Base-by-base conservation (phyloP, 345 rosid species). In the Dipteronia dyeriana region DNA sequence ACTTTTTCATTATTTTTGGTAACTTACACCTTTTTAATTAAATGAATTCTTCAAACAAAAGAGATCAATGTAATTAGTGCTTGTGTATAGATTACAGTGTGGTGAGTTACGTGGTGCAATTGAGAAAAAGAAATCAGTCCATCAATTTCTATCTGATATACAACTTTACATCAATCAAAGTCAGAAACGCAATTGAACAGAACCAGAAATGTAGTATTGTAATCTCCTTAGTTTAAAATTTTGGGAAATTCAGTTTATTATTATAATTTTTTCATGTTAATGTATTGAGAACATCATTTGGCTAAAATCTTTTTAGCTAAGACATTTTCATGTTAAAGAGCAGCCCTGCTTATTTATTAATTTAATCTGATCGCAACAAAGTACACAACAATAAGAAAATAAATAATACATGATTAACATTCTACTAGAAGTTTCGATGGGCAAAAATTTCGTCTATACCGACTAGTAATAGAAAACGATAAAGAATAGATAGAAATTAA, bases 391-490 rank as follows among this genome's bases (percentile, higher is more conserved):
- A 26, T 16, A 14, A 47, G 41, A n/a, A 43, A 70, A 69, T 45
- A 70, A 67, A 26, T 26, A 43, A 43, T 39, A 53, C 29, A 13
- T 23, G 51, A 41, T 69, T 62, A 19, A 49, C 45, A 38, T 41
- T 26, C 25, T 65, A 75, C 71, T 25, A 29, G 20, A 25, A 41
- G 34, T 49, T 41, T 41, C 8, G 45, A 41, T 41, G 39, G 49
- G 76, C 26, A 80, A 70, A 22, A 43, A 19, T 80, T 41, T 77
- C 19, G 34, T 77, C 71, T 26, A 70, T 66, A 66, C 66, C 4
- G 26, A 16, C 54, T 53, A 53, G 19, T 51, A 7, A 4, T 7
- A 14, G 22, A 80, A 14, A 57, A 38, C 3, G 17, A 76, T 45
- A 61, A 68, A 73, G 20, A 66, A 61, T 73, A 19, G 61, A 60